These are phyloP conservation scores for Hyphodiscus sp. DNA, from an alignment of 2,329 filamentous ascomycete species.

Conservation along the genomic window DNA sequence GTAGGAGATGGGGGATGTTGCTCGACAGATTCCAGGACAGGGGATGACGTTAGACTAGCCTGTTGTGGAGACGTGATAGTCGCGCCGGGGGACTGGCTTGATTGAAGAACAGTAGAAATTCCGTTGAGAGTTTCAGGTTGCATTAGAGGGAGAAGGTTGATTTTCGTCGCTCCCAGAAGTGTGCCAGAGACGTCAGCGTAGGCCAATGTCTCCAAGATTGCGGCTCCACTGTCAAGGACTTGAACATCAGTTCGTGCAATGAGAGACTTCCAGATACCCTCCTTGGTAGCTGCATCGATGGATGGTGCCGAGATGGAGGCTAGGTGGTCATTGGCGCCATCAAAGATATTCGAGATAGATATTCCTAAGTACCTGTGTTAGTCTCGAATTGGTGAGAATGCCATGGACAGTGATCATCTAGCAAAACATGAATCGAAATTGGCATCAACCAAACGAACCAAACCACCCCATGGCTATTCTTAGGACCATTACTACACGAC, in stretches of 20 bases:
- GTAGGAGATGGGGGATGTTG: background rate
- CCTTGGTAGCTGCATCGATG: slow-evolving; percentile 1
- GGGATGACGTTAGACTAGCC: background rate
- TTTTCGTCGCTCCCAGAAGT: slow-evolving; percentile 7
- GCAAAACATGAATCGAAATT: no score
- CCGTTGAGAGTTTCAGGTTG: background rate
- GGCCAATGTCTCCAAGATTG: background rate
- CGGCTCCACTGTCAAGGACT: background rate
- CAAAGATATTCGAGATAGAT: slow-evolving; percentile 9
- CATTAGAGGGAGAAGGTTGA: background rate
- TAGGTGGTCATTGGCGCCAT: slow-evolving; percentile 1
- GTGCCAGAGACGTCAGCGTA: background rate
- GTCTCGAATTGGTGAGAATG: no score
- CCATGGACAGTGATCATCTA: no score
- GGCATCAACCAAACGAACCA: no score
- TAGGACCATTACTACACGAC: no score
- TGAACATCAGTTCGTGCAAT: slow-evolving; percentile 1
- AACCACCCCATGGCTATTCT: no score
- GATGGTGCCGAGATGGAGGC: background rate
- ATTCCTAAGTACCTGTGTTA: slow-evolving; percentile 3
- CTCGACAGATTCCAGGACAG: background rate
- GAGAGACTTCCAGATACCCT: slow-evolving; percentile 10
- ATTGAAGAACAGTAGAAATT: background rate
- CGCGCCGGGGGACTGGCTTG: background rate
- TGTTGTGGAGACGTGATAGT: background rate